A percentile compares a stretch with the other conserved stretches of the same genome.
Evolutionary conservation across 768 basidiomycete genomes (phyloP).

Genomic region (Gyrodon lividus): DNA sequence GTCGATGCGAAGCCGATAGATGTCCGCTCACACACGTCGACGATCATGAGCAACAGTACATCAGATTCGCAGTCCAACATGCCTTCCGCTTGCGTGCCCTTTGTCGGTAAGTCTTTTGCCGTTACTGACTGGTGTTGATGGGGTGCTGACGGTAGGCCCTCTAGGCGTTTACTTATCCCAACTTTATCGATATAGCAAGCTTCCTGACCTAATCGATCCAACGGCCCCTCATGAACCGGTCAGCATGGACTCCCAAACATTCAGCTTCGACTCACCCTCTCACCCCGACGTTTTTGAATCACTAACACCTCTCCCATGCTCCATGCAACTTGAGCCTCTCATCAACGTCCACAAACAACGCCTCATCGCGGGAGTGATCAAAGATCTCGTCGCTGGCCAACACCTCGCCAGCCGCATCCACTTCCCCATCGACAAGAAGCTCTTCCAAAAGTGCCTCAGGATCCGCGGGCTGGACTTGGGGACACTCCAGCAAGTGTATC

Average conservation of each 20-base stretch:
- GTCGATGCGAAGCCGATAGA: slow-evolving; percentile 65
- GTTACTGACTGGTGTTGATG: neutral
- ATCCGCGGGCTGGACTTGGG: slow-evolving; percentile 63
- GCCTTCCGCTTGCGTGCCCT: slow-evolving; percentile 71
- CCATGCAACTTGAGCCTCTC: slow-evolving; percentile 81
- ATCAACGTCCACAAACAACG: slow-evolving; percentile 91
- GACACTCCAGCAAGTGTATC: slow-evolving; percentile 48
- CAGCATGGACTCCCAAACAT: slow-evolving; percentile 58
- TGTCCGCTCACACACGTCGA: slow-evolving; percentile 50
- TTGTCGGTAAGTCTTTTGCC: slow-evolving; percentile 58
- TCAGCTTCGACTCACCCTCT: slow-evolving; percentile 64
- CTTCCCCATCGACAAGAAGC: slow-evolving; percentile 67
- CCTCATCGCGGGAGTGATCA: slow-evolving; percentile 76
- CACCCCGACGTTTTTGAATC: slow-evolving; percentile 79
- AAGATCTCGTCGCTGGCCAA: slow-evolving; percentile 77
- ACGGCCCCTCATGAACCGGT: slow-evolving; percentile 72
- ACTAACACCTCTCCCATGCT: slow-evolving; percentile 66
- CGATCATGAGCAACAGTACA: slow-evolving; percentile 47
- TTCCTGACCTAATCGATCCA: slow-evolving; percentile 83
- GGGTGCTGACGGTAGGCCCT: slow-evolving; percentile 6
- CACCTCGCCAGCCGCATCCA: slow-evolving; percentile 76
- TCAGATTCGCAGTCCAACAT: slow-evolving; percentile 42
- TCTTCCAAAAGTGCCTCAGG: slow-evolving; percentile 73
- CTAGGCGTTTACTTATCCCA: slow-evolving; percentile 77
- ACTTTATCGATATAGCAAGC: slow-evolving; percentile 57